Evolutionary conservation across 2,329 filamentous ascomycete species (phyloP).

Genomic region (Tolypocladium inflatum): DNA sequence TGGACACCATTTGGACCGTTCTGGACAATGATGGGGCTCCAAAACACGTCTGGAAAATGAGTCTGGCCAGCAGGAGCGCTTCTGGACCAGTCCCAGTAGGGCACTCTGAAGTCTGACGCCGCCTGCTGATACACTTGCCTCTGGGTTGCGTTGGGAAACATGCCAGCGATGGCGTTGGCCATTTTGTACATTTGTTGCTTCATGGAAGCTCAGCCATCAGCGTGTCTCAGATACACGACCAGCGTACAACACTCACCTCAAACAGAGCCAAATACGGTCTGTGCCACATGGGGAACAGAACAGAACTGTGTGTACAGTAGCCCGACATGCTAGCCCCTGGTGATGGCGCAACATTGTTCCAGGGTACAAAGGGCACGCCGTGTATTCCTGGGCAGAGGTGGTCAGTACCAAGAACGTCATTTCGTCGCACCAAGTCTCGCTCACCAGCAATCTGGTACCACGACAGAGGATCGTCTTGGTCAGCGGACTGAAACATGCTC

Average conservation of each 20-base stretch:
- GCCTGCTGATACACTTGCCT: constrained; percentile 40
- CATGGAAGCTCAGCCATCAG: constrained; percentile 6
- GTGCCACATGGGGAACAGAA: constrained; percentile 76
- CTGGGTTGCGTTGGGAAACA: constrained; percentile 36
- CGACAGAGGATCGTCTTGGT: constrained; percentile 55
- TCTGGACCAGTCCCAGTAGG: constrained; percentile 52
- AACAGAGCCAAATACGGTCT: constrained; percentile 63
- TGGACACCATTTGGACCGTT: constrained; percentile 47
- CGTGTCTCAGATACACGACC: no score
- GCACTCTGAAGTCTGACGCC: constrained; percentile 42
- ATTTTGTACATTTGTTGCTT: constrained; percentile 27
- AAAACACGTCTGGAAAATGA: constrained; percentile 34
- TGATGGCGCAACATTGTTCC: constrained; percentile 40
- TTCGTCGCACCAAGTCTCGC: constrained; percentile 11
- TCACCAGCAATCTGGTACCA: constrained; percentile 72
- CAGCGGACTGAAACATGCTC: constrained; percentile 58
- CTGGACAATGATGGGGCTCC: constrained; percentile 39
- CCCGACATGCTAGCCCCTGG: constrained; percentile 48
- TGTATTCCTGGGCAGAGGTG: constrained; percentile 54
- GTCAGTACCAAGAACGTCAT: neutral
- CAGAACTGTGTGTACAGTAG: constrained; percentile 69
- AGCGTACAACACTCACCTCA: constrained; percentile 29
- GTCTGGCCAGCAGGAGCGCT: constrained; percentile 36
- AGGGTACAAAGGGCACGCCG: constrained; percentile 56
- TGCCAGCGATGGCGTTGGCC: constrained; percentile 32